Evolutionary conservation across 371 early-diverging fungal species (phyloP).

Genomic region (Quaeritorhiza haematococci): DNA sequence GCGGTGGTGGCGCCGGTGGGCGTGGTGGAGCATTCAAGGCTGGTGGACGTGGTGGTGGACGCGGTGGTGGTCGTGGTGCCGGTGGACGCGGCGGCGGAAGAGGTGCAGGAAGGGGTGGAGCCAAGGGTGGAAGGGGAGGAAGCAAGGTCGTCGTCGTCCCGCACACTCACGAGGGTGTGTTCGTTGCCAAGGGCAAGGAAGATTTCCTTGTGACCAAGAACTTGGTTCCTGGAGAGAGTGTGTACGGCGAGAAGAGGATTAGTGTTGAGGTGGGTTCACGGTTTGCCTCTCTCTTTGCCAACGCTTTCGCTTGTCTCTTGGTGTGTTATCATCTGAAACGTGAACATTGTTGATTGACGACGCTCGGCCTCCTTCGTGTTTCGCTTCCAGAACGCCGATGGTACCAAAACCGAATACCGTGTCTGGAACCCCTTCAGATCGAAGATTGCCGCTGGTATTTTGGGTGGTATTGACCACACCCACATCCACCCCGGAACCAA

Average conservation of each 20-base stretch:
- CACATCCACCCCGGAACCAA: conserved; percentile 96
- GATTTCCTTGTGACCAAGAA: conserved; percentile 99
- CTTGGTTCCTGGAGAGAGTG: conserved; percentile 96
- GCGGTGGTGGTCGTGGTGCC: conserved; percentile 49
- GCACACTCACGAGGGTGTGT: conserved; percentile 96
- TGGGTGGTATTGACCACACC: conserved; percentile 98
- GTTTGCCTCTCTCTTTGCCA: background rate
- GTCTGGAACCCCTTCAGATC: conserved; percentile 99
- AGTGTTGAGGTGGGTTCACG: conserved; percentile 81
- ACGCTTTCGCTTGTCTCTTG: too few relatives aligned
- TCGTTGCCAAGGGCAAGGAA: conserved; percentile 98
- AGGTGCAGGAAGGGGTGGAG: conserved; percentile 42
- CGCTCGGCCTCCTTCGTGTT: conserved; percentile 2
- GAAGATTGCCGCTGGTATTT: conserved; percentile 98
- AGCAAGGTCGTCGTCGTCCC: conserved; percentile 95
- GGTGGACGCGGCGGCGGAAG: conserved; percentile 27
- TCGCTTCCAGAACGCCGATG: conserved; percentile 64
- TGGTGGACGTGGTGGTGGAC: conserved; percentile 36
- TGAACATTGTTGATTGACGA: conserved; percentile 4
- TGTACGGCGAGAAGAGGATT: conserved; percentile 99
- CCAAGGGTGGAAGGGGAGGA: conserved; percentile 70
- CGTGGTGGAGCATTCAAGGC: conserved; percentile 32
- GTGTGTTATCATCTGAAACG: background rate
- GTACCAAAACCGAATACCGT: conserved; percentile 98
- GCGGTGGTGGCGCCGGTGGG: conserved; percentile 46